These are phyloP conservation scores for Boletus edulis DNA, from an alignment of 768 basidiomycete species.

Conservation along the genomic window DNA sequence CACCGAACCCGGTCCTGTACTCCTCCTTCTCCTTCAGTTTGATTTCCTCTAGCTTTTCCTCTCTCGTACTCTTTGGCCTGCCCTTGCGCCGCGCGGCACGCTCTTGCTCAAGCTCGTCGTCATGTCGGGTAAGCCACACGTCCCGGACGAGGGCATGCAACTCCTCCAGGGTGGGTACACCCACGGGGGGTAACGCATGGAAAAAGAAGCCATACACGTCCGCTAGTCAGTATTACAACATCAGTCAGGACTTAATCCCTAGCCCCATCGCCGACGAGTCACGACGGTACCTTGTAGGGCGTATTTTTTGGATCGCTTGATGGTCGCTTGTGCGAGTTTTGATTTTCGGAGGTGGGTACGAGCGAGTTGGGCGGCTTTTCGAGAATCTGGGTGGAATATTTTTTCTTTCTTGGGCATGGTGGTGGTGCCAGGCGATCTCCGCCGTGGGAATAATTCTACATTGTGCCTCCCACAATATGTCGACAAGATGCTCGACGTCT, in stretches of 20 bases:
- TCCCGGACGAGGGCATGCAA: conserved; percentile 63
- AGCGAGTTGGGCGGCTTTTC: conserved; percentile 76
- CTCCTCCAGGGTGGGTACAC: conserved; percentile 56
- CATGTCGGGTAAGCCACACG: conserved; percentile 73
- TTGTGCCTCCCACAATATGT: too few relatives aligned
- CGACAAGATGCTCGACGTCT: too few relatives aligned
- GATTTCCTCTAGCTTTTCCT: conserved; percentile 67
- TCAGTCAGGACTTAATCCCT: background rate
- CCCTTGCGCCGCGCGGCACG: conserved; percentile 63
- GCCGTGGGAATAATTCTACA: too few relatives aligned
- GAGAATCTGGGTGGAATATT: conserved; percentile 76
- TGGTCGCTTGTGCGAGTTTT: conserved; percentile 56
- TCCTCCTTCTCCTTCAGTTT: conserved; percentile 65
- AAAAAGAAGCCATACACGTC: conserved; percentile 77
- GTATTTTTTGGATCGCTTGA: conserved; percentile 58
- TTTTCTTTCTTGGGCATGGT: conserved; percentile 62
- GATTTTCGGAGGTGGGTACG: conserved; percentile 66
- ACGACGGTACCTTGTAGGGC: conserved; percentile 43
- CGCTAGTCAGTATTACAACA: conserved; percentile 36
- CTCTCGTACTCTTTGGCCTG: conserved; percentile 68
- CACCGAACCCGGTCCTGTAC: conserved; percentile 82
- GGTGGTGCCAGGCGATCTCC: background rate
- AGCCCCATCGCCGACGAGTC: background rate
- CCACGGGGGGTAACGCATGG: conserved; percentile 61
- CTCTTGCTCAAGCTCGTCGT: conserved; percentile 63